Evolutionary conservation across 257 asterid genomes (phyloP), one percentile per base, ranked within the genome.

Genomic region (Solanum medicagineum): DNA sequence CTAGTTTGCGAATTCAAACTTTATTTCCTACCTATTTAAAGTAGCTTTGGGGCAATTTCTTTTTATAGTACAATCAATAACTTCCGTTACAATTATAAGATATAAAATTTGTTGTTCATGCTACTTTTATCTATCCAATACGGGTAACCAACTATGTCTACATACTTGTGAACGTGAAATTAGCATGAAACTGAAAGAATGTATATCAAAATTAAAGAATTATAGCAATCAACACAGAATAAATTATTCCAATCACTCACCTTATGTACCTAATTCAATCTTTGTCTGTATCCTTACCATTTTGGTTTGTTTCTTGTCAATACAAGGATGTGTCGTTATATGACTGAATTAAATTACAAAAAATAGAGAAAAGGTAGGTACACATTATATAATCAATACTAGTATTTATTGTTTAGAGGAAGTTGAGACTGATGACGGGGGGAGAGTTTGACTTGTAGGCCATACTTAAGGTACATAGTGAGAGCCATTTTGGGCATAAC

Each of bases 381-480:
- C 47, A 73, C 56, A 73, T 71, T 44, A 73, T 11, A 73, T 36
- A 36, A 36, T 36, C 42, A 36, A 36, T 44, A 40, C 29, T 59
- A 88, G 32, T 36, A 56, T 29, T 87, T 59, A 36, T 63, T 47
- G 83, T 87, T 83, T 36, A 85, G 69, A 83, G 69, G 88, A 77
- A 83, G 62, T 66, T 86, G 83, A 8, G 81, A 32, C 36, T 74
- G 42, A 24, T 89, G 88, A 40, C 98, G 95, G 84, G 89, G 90
- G 55, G 80, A 80, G 53, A 96, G 91, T 84, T 69, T 87, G 80
- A 94, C 98, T 85, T 93, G 89, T 77, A 96, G 86, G 3, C 99
- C 99, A 81, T 96, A 77, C 90, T 94, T 96, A 97, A 96, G 85
- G 88, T 95, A 96, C 97, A 96, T 94, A 4, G 99, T 96, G 5